Percentiles rank a stretch among this genome's conserved stretches.
Conservation (phyloP, 2,329 filamentous ascomycete genomes). For the Dothistroma septosporum region DNA sequence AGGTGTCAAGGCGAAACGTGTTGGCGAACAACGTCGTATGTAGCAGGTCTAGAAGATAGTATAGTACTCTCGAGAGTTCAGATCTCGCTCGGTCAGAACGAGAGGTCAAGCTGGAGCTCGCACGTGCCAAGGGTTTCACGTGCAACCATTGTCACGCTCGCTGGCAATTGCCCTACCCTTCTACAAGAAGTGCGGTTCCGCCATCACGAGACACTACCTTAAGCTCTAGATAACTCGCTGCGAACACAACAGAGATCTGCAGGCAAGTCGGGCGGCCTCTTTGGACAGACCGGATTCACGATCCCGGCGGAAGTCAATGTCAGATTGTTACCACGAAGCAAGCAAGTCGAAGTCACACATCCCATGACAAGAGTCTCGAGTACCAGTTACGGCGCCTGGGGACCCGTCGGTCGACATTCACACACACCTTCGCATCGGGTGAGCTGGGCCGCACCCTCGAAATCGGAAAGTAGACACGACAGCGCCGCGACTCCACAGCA, state of each 20-base stretch:
- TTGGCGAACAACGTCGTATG: neutral
- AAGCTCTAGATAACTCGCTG: neutral
- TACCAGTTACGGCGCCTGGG: neutral
- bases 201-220: neutral
- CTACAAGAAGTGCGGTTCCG: neutral
- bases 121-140: neutral
- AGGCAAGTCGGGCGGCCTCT: neutral
- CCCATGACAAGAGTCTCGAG: neutral
- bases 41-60: neutral
- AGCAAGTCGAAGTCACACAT: neutral
- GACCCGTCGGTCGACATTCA: neutral
- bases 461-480: neutral
- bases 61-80: neutral
- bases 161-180: neutral
- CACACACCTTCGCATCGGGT: neutral
- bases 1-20: neutral
- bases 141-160: neutral
- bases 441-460: neutral
- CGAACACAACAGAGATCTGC: neutral
- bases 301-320: neutral
- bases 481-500: neutral
- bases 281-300: neutral
- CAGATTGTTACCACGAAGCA: neutral
- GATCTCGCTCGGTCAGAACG: neutral
- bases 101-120: neutral